phyloP scores from a whole-genome alignment of 805 yeast genomes.

The Teunomyces tritomae region DNA sequence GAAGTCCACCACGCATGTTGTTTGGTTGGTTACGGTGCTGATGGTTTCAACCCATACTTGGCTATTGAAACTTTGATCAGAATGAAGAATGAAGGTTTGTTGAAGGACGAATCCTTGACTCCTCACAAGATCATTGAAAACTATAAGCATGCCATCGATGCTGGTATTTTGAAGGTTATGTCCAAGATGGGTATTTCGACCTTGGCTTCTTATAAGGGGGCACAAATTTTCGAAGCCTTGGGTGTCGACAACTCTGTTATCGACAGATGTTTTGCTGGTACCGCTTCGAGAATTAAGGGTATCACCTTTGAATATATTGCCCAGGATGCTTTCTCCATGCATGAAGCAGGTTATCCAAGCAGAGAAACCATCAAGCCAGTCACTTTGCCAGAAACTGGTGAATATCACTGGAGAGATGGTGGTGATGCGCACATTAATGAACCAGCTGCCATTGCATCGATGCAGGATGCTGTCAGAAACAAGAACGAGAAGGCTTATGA shows the following conservation, averaged over 20 bases:
- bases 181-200: conserved; percentile 99
- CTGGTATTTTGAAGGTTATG: conserved; percentile 95
- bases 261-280: conserved; percentile 94
- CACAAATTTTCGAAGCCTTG: conserved; percentile 95
- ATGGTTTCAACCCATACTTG: conserved; percentile 90
- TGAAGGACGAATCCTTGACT: conserved; percentile 51
- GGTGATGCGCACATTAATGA: conserved; percentile 95
- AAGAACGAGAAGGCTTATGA: conserved; percentile 93
- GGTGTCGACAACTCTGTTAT: conserved; percentile 95
- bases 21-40: conserved; percentile 95
- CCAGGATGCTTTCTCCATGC: conserved; percentile 92
- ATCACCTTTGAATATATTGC: conserved; percentile 94
- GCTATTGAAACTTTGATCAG: conserved; percentile 85
- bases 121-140: conserved; percentile 66
- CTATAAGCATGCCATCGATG: conserved; percentile 81
- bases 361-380: conserved; percentile 68
- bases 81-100: conserved; percentile 77
- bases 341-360: conserved; percentile 86
- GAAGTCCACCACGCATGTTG: conserved; percentile 97
- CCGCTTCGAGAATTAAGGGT: conserved; percentile 96
- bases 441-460: conserved; percentile 89
- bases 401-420: conserved; percentile 98
- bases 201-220: conserved; percentile 97
- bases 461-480: conserved; percentile 98
- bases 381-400: conserved; percentile 91